Conservation (phyloP, 306 rosid genomes). For the Lithocarpus polystachyus region DNA sequence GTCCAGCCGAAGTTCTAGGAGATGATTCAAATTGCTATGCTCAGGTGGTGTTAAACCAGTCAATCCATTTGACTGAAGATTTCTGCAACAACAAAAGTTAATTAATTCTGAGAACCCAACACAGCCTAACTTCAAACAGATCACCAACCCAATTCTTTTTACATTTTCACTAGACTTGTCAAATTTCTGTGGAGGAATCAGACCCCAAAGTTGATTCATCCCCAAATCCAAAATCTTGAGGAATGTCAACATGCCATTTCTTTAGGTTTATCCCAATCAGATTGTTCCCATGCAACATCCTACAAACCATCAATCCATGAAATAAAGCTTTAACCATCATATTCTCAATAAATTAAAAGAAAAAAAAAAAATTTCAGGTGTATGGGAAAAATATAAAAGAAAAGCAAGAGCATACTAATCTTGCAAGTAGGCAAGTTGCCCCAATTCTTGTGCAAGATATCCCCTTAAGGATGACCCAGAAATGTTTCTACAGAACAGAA, state of each 20-base stretch:
- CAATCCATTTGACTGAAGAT: slow-evolving; percentile 77
- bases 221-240: slow-evolving; percentile 88
- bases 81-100: slow-evolving; percentile 50
- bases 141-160: slow-evolving; percentile 17
- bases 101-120: slow-evolving; percentile 22
- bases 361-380: too few relatives aligned
- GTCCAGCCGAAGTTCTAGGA: slow-evolving; percentile 75
- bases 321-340: too few relatives aligned
- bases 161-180: slow-evolving; percentile 62
- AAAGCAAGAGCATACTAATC: too few relatives aligned
- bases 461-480: too few relatives aligned
- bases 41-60: slow-evolving; percentile 64
- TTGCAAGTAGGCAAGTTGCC: too few relatives aligned
- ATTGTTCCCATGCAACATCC: too few relatives aligned
- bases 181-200: slow-evolving; percentile 77
- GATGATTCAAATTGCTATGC: slow-evolving; percentile 70
- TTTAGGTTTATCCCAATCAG: slow-evolving; percentile 73
- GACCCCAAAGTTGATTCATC: slow-evolving; percentile 69
- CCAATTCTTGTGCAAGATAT: too few relatives aligned
- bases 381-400: too few relatives aligned
- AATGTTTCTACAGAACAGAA: too few relatives aligned
- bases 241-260: slow-evolving; percentile 59
- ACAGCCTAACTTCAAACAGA: slow-evolving; percentile 1
- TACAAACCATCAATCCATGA: too few relatives aligned
- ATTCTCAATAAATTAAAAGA: too few relatives aligned